A percentile compares a stretch with the other conserved stretches of the same genome.
phyloP scores from a whole-genome alignment of 2,329 filamentous ascomycete genomes.

The Fusarium dimerum region DNA sequence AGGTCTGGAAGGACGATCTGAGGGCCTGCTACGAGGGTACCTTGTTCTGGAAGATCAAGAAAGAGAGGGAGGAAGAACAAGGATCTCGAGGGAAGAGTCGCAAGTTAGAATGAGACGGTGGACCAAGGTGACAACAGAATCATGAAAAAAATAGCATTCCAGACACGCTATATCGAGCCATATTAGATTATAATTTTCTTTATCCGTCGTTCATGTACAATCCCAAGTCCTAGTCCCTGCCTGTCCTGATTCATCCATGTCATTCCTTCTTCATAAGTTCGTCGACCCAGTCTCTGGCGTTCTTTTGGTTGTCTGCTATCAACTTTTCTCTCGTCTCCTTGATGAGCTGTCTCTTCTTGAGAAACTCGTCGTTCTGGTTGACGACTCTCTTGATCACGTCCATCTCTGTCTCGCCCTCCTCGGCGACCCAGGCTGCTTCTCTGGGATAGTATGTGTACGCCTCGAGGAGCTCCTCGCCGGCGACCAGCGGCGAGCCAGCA shows the following conservation, averaged over 20 bases:
- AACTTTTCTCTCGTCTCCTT: not conserved
- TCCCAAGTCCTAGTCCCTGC: not conserved
- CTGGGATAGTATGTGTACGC: not conserved
- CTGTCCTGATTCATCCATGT: not conserved
- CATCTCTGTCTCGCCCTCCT: slow-evolving; percentile 1
- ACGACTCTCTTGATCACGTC: not conserved
- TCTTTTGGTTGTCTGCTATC: not conserved
- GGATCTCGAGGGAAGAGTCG: not conserved
- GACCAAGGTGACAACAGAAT: no score
- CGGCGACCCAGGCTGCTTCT: not conserved
- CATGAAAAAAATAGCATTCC: no score
- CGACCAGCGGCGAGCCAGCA: slow-evolving; percentile 1
- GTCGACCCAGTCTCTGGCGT: not conserved
- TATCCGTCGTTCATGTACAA: not conserved
- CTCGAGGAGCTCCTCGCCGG: not conserved
- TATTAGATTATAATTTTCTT: no score
- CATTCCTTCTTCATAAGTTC: not conserved
- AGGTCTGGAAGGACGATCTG: slow-evolving; percentile 57
- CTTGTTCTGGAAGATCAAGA: slow-evolving; percentile 22
- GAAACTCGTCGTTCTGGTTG: not conserved
- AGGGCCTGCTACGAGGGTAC: slow-evolving; percentile 25
- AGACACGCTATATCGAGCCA: no score
- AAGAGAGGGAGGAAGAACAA: slow-evolving; percentile 3
- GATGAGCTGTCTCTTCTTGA: not conserved
- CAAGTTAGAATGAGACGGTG: slow-evolving; percentile 8